Percentiles rank a stretch among this genome's conserved stretches.
These are phyloP conservation scores for Penicillium chermesinum DNA, from an alignment of 495 filamentous ascomycete genomes.

Conservation along the genomic window DNA sequence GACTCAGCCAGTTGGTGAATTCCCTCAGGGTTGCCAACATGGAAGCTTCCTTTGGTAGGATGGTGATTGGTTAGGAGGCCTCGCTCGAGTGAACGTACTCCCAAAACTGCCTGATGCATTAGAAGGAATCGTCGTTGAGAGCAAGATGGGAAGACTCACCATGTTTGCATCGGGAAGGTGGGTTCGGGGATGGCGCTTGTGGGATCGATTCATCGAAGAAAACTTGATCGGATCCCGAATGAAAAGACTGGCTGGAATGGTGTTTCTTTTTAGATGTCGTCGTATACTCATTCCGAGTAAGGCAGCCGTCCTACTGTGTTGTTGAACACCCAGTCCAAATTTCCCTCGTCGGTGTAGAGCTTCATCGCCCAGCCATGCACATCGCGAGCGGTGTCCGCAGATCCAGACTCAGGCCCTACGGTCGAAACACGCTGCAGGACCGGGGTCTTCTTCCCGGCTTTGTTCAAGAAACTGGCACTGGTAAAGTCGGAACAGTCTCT, in stretches of 20 bases:
- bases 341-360: constrained; percentile 76
- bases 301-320: constrained; percentile 18
- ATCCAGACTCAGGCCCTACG: constrained; percentile 59
- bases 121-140: not conserved
- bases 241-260: constrained; percentile 47
- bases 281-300: not conserved
- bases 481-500: constrained; percentile 46
- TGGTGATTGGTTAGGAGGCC: constrained; percentile 27
- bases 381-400: constrained; percentile 60
- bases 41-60: constrained; percentile 39
- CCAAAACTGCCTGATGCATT: constrained; percentile 30
- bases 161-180: constrained; percentile 49
- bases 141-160: constrained; percentile 13
- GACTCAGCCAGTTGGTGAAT: constrained; percentile 58
- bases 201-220: constrained; percentile 48
- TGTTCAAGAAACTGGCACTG: constrained; percentile 35
- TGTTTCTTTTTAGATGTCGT: no score
- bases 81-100: constrained; percentile 53
- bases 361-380: constrained; percentile 65
- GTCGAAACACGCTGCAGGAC: constrained; percentile 60
- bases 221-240: constrained; percentile 54
- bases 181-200: constrained; percentile 46
- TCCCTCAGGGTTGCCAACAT: constrained; percentile 57
- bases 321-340: constrained; percentile 54
- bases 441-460: constrained; percentile 59